A percentile compares a stretch with the other conserved stretches of the same genome.
phyloP scores from a whole-genome alignment of 2,329 filamentous ascomycete genomes.

The Pseudogymnoascus sp. region DNA sequence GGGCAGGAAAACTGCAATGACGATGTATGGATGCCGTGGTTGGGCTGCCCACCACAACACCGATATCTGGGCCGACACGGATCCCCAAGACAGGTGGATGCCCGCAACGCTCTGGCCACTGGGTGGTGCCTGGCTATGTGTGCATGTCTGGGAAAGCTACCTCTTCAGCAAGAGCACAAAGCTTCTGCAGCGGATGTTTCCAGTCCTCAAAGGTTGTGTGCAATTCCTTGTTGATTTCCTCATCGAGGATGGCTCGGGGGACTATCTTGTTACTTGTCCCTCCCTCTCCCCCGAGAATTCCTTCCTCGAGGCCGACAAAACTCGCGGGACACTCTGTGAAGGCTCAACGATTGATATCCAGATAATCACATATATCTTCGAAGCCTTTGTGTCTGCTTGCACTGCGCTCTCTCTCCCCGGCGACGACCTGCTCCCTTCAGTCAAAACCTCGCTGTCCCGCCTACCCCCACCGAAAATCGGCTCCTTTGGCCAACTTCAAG shows the following conservation, averaged over 20 bases:
- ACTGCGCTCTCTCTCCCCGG: slow-evolving; percentile 23
- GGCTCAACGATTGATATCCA: slow-evolving; percentile 42
- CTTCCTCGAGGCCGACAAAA: slow-evolving; percentile 21
- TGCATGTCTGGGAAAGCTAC: slow-evolving; percentile 35
- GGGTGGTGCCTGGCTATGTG: slow-evolving; percentile 35
- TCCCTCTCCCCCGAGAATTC: slow-evolving; percentile 35
- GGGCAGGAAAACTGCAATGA: slow-evolving; percentile 27
- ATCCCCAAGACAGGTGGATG: slow-evolving; percentile 29
- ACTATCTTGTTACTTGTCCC: slow-evolving; percentile 31
- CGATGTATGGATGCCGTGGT: slow-evolving; percentile 27
- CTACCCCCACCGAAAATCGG: slow-evolving; percentile 25
- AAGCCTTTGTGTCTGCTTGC: slow-evolving; percentile 21
- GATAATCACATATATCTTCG: slow-evolving; percentile 35
- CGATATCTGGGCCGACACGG: slow-evolving; percentile 30
- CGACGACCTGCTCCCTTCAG: slow-evolving; percentile 23
- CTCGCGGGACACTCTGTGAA: slow-evolving; percentile 32
- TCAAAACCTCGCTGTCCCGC: slow-evolving; percentile 10
- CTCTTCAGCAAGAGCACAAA: slow-evolving; percentile 28
- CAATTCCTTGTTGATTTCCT: slow-evolving; percentile 31
- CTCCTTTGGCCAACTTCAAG: slow-evolving; percentile 33
- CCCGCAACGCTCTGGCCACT: slow-evolving; percentile 33
- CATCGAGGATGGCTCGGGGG: slow-evolving; percentile 24
- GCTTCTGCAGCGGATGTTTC: slow-evolving; percentile 26
- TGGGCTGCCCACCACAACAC: slow-evolving; percentile 30
- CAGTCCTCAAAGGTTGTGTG: slow-evolving; percentile 27